A percentile compares a stretch with the other conserved stretches of the same genome.
Conservation (phyloP, 345 rosid species). For the Jatropha curcas region DNA sequence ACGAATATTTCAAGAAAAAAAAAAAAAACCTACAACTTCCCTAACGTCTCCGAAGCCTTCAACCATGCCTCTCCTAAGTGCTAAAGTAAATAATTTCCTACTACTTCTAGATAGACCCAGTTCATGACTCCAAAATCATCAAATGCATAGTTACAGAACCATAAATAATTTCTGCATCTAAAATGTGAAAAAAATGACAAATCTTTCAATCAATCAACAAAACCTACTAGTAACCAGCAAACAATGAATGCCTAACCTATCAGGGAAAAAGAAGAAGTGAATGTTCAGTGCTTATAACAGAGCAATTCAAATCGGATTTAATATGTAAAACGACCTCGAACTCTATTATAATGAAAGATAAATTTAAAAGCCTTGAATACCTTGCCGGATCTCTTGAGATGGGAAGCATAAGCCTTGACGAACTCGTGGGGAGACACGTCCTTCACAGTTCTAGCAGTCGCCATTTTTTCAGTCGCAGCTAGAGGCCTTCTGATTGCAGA, state of each 20-base stretch:
- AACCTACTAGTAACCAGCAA: no score
- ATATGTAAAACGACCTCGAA: neutral
- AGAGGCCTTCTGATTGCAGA: neutral
- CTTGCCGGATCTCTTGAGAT: conserved; percentile 95
- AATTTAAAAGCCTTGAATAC: conserved; percentile 24
- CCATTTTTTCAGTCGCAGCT: conserved; percentile 32
- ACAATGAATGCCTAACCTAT: no score
- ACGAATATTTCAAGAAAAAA: no score
- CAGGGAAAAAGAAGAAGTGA: no score
- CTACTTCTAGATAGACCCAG: neutral
- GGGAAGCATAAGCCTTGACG: conserved; percentile 81
- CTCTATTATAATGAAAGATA: neutral
- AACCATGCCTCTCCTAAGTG: neutral
- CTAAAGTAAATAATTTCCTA: neutral
- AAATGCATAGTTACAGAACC: no score
- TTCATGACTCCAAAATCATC: no score
- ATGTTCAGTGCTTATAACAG: no score
- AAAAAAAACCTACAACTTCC: no score
- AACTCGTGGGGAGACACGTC: conserved; percentile 92
- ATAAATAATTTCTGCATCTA: no score
- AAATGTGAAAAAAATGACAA: no score
- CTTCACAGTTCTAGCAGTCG: conserved; percentile 59
- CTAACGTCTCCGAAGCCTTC: no score
- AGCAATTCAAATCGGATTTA: neutral
- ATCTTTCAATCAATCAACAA: no score